A percentile compares a stretch with the other conserved stretches of the same genome.
Conservation (phyloP, 305 asterid species). For the Rubia balearica region DNA sequence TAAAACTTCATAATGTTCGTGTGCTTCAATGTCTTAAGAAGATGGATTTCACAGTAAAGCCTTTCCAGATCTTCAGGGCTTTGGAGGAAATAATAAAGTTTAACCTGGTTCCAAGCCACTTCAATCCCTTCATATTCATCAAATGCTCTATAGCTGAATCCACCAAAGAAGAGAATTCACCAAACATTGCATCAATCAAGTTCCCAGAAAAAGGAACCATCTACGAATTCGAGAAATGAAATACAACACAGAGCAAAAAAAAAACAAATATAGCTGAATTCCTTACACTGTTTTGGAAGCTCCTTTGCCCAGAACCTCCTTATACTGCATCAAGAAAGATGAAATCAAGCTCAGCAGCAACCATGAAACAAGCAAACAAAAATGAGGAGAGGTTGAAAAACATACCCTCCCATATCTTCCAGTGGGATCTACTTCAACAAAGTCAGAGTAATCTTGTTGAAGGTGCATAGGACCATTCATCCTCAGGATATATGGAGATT, state of each 20-base stretch:
- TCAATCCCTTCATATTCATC: too few species aligned
- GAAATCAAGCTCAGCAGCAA: background rate
- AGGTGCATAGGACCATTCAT: background rate
- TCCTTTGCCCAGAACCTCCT: slow-evolving; percentile 81
- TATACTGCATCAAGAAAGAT: slow-evolving; percentile 39
- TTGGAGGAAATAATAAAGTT: too few species aligned
- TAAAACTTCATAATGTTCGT: too few species aligned
- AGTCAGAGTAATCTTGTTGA: background rate
- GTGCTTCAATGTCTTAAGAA: too few species aligned
- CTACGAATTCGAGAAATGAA: slow-evolving; percentile 3
- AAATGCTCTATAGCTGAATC: too few species aligned
- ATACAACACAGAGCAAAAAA: slow-evolving; percentile 8
- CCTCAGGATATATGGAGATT: slow-evolving; percentile 11
- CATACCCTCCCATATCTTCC: background rate
- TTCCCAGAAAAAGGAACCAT: slow-evolving; percentile 9
- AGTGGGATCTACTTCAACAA: background rate
- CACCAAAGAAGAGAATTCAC: too few species aligned
- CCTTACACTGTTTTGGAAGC: slow-evolving; percentile 84
- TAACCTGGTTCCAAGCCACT: too few species aligned
- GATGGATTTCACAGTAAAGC: too few species aligned
- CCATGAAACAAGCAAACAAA: background rate
- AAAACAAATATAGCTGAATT: background rate
- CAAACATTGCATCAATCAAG: background rate
- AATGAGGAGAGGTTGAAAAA: background rate
- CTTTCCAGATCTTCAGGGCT: too few species aligned